Evolutionary conservation across 768 basidiomycete species (phyloP).

Genomic region (Mycena metata): DNA sequence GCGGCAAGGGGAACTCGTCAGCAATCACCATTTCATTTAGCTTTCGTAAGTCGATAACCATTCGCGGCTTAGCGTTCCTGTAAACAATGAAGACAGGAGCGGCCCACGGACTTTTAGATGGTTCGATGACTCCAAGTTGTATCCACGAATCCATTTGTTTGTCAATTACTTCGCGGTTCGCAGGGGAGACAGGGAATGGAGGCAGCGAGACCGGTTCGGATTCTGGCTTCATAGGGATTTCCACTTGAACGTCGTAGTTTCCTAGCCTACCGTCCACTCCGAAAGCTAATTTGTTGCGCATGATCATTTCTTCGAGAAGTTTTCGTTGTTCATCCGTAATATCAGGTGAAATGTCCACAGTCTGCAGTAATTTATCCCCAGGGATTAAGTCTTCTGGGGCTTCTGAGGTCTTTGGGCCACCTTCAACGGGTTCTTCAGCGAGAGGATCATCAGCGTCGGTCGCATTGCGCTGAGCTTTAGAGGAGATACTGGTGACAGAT

Average conservation of each 20-base stretch:
- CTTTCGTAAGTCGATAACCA: constrained; percentile 51
- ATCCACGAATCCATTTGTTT: constrained; percentile 50
- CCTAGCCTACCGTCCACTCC: constrained; percentile 49
- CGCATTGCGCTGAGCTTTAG: neutral
- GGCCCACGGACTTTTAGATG: constrained; percentile 54
- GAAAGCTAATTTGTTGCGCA: constrained; percentile 42
- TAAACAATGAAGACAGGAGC: constrained; percentile 50
- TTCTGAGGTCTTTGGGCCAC: neutral
- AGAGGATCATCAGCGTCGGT: neutral
- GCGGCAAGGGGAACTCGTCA: constrained; percentile 43
- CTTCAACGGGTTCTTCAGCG: neutral
- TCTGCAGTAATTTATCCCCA: neutral
- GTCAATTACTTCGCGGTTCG: constrained; percentile 45
- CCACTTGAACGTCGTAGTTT: constrained; percentile 40
- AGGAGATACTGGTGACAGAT: neutral
- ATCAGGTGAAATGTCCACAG: neutral
- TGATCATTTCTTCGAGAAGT: constrained; percentile 32
- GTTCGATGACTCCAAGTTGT: constrained; percentile 52
- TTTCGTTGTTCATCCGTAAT: neutral
- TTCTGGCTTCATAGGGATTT: constrained; percentile 43
- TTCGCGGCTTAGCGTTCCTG: constrained; percentile 50
- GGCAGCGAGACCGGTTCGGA: constrained; percentile 46
- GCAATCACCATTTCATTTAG: constrained; percentile 38
- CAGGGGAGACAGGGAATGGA: constrained; percentile 42
- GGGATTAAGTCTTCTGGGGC: neutral